phyloP scores from a whole-genome alignment of 2,329 filamentous ascomycete genomes.

The Tothia fuscella region DNA sequence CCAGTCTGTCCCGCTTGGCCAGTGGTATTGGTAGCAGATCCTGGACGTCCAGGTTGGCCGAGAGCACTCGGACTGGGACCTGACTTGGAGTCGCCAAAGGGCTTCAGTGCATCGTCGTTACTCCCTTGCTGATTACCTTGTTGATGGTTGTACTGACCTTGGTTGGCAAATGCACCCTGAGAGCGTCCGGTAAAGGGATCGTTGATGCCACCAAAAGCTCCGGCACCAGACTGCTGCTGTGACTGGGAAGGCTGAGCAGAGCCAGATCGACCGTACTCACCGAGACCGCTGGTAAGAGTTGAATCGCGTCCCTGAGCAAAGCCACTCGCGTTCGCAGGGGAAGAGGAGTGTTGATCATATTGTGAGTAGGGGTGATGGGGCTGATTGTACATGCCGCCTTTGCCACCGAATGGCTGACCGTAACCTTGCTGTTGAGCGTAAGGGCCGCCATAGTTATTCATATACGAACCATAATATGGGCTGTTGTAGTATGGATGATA shows the following conservation, averaged over 20 bases:
- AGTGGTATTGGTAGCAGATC: slow-evolving; percentile 48
- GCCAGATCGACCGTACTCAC: slow-evolving; percentile 48
- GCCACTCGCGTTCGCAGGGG: slow-evolving; percentile 46
- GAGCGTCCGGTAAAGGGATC: slow-evolving; percentile 49
- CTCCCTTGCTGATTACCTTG: slow-evolving; percentile 36
- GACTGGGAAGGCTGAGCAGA: slow-evolving; percentile 44
- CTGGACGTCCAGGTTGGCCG: slow-evolving; percentile 50
- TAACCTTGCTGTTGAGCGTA: slow-evolving; percentile 36
- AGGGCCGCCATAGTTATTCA: slow-evolving; percentile 48
- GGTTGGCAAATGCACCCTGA: slow-evolving; percentile 42
- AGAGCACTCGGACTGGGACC: slow-evolving; percentile 46
- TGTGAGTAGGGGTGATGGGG: slow-evolving; percentile 44
- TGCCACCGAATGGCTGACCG: slow-evolving; percentile 39
- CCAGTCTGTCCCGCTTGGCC: slow-evolving; percentile 39
- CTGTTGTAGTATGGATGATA: slow-evolving; percentile 50
- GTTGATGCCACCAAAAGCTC: slow-evolving; percentile 38
- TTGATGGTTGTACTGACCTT: slow-evolving; percentile 38
- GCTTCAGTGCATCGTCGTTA: slow-evolving; percentile 44
- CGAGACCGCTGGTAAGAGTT: slow-evolving; percentile 37
- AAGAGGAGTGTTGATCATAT: slow-evolving; percentile 51
- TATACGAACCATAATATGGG: slow-evolving; percentile 51
- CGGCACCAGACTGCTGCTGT: slow-evolving; percentile 36
- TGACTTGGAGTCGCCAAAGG: slow-evolving; percentile 43
- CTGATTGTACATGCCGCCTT: slow-evolving; percentile 51
- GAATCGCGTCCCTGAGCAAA: slow-evolving; percentile 37